A percentile compares a stretch with the other conserved stretches of the same genome.
Conservation (phyloP, 2,329 filamentous ascomycete genomes). For the Emydomyces testavorans region DNA sequence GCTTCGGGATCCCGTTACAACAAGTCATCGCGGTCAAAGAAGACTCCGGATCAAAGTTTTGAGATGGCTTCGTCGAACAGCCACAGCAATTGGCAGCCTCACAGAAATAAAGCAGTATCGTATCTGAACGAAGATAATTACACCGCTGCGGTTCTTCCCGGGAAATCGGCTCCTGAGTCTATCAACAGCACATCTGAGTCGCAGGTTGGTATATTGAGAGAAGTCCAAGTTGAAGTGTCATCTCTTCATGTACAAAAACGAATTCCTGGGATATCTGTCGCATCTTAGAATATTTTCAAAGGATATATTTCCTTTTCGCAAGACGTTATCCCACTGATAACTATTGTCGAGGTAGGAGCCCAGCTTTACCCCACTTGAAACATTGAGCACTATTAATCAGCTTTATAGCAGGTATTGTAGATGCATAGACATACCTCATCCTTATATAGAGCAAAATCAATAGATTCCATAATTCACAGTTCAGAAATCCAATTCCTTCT, state of each 20-base stretch:
- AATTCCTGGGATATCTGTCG: background rate
- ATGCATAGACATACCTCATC: too few species aligned
- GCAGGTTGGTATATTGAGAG: conserved; percentile 9
- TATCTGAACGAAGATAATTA: conserved; percentile 2
- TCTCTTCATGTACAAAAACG: conserved; percentile 1
- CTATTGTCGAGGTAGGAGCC: too few species aligned
- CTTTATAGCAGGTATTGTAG: too few species aligned
- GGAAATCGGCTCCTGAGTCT: background rate
- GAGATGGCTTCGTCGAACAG: background rate
- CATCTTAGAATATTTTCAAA: background rate
- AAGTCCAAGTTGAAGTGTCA: conserved; percentile 7
- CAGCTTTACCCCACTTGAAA: too few species aligned
- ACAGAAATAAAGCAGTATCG: background rate
- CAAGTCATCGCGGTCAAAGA: conserved; percentile 2
- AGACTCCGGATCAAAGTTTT: background rate
- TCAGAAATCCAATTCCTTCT: too few species aligned
- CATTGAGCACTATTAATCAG: too few species aligned
- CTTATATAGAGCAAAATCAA: too few species aligned
- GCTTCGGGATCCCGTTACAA: background rate
- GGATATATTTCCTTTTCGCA: too few species aligned
- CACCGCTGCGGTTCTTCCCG: background rate
- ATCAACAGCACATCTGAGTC: conserved; percentile 7
- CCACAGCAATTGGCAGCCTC: background rate
- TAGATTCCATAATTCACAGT: too few species aligned
- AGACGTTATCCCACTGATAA: background rate